phyloP scores from a whole-genome alignment of 2,329 filamentous ascomycete species.

The Hirsutella minnesotensis region DNA sequence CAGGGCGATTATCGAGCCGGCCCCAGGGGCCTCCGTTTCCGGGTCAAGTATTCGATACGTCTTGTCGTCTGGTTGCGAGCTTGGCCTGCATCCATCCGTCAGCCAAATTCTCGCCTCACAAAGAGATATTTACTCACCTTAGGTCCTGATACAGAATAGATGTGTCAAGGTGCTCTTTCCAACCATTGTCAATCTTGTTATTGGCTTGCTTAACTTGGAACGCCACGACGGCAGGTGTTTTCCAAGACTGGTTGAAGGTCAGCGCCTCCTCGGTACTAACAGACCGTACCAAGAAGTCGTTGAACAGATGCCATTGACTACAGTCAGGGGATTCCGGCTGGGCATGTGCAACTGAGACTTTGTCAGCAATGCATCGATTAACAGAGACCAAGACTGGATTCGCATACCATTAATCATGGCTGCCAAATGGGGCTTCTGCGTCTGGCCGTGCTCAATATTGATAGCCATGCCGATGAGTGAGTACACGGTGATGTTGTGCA shows the following conservation, averaged over 20 bases:
- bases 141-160: constrained; percentile 69
- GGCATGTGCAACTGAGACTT: constrained; percentile 48
- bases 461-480: constrained; percentile 83
- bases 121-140: constrained; percentile 24
- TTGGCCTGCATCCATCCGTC: constrained; percentile 20
- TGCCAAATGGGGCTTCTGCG: constrained; percentile 82
- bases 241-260: constrained; percentile 84
- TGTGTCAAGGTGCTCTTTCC: constrained; percentile 77
- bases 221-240: constrained; percentile 75
- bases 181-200: constrained; percentile 72
- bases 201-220: constrained; percentile 76
- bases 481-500: constrained; percentile 76
- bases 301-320: constrained; percentile 89
- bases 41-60: constrained; percentile 49
- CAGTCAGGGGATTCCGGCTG: constrained; percentile 44
- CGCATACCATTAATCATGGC: constrained; percentile 71
- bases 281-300: constrained; percentile 84
- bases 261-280: constrained; percentile 75
- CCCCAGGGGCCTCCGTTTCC: constrained; percentile 51
- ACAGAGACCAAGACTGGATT: not conserved
- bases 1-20: constrained; percentile 70
- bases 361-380: not conserved
- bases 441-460: constrained; percentile 76
- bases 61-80: constrained; percentile 21
- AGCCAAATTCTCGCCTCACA: constrained; percentile 1